Evolutionary conservation across 805 yeast genomes (phyloP).

Genomic region (Teunomyces atbi): DNA sequence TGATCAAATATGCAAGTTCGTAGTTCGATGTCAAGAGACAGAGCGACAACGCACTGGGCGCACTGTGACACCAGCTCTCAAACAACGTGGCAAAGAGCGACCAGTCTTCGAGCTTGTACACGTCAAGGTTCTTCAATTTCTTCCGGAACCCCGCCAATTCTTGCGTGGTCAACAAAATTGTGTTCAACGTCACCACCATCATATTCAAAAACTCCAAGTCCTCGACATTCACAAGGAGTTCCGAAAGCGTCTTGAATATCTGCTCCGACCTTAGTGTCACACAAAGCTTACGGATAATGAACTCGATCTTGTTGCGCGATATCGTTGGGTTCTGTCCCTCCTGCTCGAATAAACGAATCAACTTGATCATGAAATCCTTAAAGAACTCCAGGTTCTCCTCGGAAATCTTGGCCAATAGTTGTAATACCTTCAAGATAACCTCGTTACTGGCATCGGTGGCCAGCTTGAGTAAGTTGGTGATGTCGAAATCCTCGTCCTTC

Average conservation of each 20-base stretch:
- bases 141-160: conserved; percentile 72
- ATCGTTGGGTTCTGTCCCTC: conserved; percentile 41
- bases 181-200: conserved; percentile 84
- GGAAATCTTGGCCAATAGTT: conserved; percentile 70
- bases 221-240: conserved; percentile 54
- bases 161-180: conserved; percentile 80
- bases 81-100: conserved; percentile 72
- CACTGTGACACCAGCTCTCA: conserved; percentile 87
- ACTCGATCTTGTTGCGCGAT: conserved; percentile 61
- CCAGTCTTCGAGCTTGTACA: conserved; percentile 56
- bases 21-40: conserved; percentile 86
- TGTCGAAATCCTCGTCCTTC: conserved; percentile 47
- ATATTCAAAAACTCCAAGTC: conserved; percentile 69
- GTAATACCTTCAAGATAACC: conserved; percentile 72
- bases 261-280: conserved; percentile 77
- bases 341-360: conserved; percentile 65
- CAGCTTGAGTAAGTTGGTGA: conserved; percentile 75
- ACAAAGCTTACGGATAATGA: conserved; percentile 81
- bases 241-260: conserved; percentile 76
- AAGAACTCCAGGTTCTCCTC: conserved; percentile 76
- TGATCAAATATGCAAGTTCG: conserved; percentile 79
- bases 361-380: conserved; percentile 67
- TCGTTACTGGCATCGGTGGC: conserved; percentile 66
- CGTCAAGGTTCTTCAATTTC: conserved; percentile 57
- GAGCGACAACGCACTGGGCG: conserved; percentile 82